Percentiles rank a stretch among this genome's conserved stretches.
phyloP scores from a whole-genome alignment of 208 protist species.

The Acanthamoeba lenticulata region DNA sequence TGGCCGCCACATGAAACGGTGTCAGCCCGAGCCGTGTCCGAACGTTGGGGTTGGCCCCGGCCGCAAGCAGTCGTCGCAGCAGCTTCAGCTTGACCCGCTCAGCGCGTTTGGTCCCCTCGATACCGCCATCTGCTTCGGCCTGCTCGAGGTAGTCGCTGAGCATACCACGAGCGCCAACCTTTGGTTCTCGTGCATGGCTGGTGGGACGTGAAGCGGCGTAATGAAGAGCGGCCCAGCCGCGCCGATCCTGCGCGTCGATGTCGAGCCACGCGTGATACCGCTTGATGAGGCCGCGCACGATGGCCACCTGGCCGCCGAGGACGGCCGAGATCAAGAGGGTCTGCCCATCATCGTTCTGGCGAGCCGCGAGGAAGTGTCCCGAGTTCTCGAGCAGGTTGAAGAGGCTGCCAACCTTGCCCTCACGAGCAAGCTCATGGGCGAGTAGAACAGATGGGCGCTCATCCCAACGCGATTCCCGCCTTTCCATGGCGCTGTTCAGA shows the following conservation, averaged over 20 bases:
- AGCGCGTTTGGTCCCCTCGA: not conserved
- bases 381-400: not conserved
- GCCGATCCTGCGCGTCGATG: not conserved
- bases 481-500: too few relatives aligned
- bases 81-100: not conserved
- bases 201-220: not conserved
- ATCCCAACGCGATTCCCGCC: too few relatives aligned
- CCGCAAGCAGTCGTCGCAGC: not conserved
- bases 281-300: not conserved
- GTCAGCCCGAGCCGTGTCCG: not conserved
- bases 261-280: not conserved
- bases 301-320: not conserved
- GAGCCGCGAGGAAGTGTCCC: not conserved
- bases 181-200: not conserved
- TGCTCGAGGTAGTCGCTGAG: not conserved
- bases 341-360: not conserved
- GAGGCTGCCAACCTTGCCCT: not conserved
- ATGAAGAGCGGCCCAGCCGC: not conserved
- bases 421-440: not conserved
- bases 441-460: not conserved
- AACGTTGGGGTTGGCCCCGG: not conserved
- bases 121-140: not conserved
- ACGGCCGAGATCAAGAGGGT: not conserved
- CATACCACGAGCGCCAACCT: not conserved
- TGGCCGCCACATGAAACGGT: not conserved